Evolutionary conservation across 2,329 filamentous ascomycete genomes (phyloP).

Genomic region (Xylaria sp.): DNA sequence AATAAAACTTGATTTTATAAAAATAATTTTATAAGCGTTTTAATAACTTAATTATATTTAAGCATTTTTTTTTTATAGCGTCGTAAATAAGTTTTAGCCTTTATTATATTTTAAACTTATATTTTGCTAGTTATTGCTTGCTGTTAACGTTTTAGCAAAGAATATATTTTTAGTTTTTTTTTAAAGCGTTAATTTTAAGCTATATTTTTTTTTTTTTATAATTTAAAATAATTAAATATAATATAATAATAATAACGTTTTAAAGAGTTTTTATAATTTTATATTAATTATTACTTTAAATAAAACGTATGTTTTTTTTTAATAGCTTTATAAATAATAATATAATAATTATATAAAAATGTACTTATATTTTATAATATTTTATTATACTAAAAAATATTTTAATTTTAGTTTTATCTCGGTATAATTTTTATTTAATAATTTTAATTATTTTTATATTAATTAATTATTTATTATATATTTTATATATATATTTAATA

Average conservation of each 20-base stretch:
- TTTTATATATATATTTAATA: not conserved
- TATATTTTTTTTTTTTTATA: not conserved
- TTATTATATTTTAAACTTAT: not conserved
- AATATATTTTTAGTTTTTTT: not conserved
- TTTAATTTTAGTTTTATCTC: not conserved
- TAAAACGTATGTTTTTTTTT: not conserved
- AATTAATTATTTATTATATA: not conserved
- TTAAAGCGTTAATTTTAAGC: not conserved
- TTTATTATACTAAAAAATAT: not conserved
- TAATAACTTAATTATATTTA: not conserved
- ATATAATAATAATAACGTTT: not conserved
- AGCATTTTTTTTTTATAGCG: not conserved
- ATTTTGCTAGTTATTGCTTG: not conserved
- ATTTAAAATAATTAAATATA: not conserved
- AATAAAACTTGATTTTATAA: not conserved
- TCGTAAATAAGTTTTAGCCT: not conserved
- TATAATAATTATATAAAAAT: not conserved
- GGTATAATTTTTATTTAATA: not conserved
- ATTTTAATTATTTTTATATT: not conserved
- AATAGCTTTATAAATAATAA: not conserved
- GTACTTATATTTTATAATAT: not conserved
- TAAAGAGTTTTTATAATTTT: not conserved
- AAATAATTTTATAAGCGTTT: not conserved
- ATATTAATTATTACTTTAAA: constrained; percentile 1
- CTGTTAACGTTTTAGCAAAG: not conserved